Percentiles rank a stretch among this genome's conserved stretches.
Evolutionary conservation across 1,284 basidiomycete genomes (phyloP).

Genomic region (Microbotryum scabiosae): DNA sequence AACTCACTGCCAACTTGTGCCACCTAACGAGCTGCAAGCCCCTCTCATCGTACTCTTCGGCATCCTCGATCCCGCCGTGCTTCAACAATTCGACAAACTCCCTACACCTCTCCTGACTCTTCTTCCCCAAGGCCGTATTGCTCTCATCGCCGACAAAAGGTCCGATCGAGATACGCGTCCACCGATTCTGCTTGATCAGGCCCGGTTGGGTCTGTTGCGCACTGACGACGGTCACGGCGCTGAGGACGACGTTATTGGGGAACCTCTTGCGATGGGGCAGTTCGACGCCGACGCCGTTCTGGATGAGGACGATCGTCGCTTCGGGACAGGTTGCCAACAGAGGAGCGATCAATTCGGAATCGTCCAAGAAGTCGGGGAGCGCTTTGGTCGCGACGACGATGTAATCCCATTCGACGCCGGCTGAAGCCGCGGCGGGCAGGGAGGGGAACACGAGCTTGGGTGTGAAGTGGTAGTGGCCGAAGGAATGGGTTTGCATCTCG

Average conservation of each 20-base stretch:
- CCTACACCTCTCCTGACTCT: slow-evolving; percentile 7
- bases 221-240: slow-evolving; percentile 43
- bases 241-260: slow-evolving; percentile 38
- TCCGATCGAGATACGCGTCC: slow-evolving; percentile 44
- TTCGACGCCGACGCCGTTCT: slow-evolving; percentile 46
- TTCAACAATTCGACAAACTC: slow-evolving; percentile 37
- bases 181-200: slow-evolving; percentile 42
- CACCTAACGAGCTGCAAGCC: slow-evolving; percentile 44
- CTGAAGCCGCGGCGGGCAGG: slow-evolving; percentile 34
- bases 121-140: slow-evolving; percentile 11
- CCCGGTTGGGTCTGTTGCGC: slow-evolving; percentile 41
- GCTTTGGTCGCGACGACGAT: slow-evolving; percentile 45
- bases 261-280: slow-evolving; percentile 40
- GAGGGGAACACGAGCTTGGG: slow-evolving; percentile 40
- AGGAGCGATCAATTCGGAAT: slow-evolving; percentile 38
- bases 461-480: slow-evolving; percentile 42
- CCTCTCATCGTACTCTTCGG: slow-evolving; percentile 39
- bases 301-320: slow-evolving; percentile 41
- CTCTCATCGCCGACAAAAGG: slow-evolving; percentile 35
- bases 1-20: slow-evolving; percentile 41
- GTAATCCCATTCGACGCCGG: slow-evolving; percentile 39
- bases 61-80: slow-evolving; percentile 42
- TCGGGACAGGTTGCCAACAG: slow-evolving; percentile 30
- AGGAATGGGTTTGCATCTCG: slow-evolving; percentile 40
- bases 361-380: slow-evolving; percentile 41